Percentiles rank a stretch among this genome's conserved stretches.
Conservation (phyloP, 768 basidiomycete genomes). For the Mycena leptocephala region DNA sequence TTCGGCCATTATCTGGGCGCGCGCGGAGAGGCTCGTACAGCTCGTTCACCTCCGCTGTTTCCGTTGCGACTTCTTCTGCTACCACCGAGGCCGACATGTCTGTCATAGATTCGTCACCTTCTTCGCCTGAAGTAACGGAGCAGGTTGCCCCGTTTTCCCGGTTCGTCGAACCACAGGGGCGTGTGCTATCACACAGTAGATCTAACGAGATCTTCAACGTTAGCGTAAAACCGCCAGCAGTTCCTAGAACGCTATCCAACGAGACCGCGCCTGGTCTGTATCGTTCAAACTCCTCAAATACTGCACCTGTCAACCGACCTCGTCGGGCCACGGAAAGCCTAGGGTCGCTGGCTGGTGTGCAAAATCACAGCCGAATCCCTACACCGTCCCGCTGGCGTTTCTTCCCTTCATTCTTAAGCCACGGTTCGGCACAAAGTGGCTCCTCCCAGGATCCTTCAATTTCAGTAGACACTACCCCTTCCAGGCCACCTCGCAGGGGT, state of each 20-base stretch:
- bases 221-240: conserved; percentile 30
- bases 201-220: conserved; percentile 49
- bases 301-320: neutral
- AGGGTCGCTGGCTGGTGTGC: conserved; percentile 28
- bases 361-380: conserved; percentile 29
- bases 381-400: conserved; percentile 59
- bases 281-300: conserved; percentile 22
- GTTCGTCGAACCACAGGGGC: conserved; percentile 37
- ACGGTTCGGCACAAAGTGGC: conserved; percentile 41
- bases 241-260: conserved; percentile 7
- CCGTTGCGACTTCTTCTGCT: conserved; percentile 35
- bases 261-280: neutral
- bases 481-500: conserved; percentile 65
- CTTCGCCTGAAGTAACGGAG: conserved; percentile 43
- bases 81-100: conserved; percentile 35
- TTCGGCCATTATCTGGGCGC: conserved; percentile 63
- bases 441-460: conserved; percentile 46
- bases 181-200: conserved; percentile 31
- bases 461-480: conserved; percentile 28
- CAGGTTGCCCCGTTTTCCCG: conserved; percentile 41
- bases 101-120: conserved; percentile 41
- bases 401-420: conserved; percentile 58
- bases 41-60: conserved; percentile 45
- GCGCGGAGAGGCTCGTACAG: conserved; percentile 55
- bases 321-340: conserved; percentile 32